Conservation (phyloP, 2,329 filamentous ascomycete genomes). For the Ophidiomyces ophidiicola region DNA sequence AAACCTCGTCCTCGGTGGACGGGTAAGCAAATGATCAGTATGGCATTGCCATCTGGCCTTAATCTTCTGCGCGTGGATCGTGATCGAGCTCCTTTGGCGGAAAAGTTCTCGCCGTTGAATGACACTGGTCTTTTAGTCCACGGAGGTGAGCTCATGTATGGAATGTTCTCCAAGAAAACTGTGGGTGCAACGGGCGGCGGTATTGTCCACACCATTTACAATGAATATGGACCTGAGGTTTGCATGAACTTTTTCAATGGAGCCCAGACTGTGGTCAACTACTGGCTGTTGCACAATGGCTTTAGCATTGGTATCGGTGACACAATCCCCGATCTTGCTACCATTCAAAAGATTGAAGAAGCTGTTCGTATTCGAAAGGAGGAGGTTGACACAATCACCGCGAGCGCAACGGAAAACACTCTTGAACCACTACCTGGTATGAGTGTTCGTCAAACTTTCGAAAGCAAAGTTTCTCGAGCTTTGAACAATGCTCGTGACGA, state of each 20-base stretch:
- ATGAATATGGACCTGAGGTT: conserved; percentile 74
- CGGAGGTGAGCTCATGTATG: conserved; percentile 79
- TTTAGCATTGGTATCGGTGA: conserved; percentile 98
- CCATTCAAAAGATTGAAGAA: conserved; percentile 71
- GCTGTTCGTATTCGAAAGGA: conserved; percentile 72
- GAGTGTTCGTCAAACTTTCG: conserved; percentile 96
- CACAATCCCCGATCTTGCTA: conserved; percentile 78
- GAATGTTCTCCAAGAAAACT: conserved; percentile 83
- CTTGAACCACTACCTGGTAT: conserved; percentile 93
- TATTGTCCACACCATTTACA: conserved; percentile 92
- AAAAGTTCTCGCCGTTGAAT: conserved; percentile 48
- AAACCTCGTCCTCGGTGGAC: conserved; percentile 93
- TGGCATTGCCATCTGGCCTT: conserved; percentile 78
- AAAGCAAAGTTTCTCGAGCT: conserved; percentile 89
- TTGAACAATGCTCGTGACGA: conserved; percentile 93
- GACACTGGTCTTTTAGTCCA: conserved; percentile 76
- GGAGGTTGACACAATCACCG: conserved; percentile 64
- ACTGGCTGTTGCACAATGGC: conserved; percentile 92
- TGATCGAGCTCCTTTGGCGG: conserved; percentile 44
- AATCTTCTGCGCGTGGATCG: conserved; percentile 58
- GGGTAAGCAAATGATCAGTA: conserved; percentile 91
- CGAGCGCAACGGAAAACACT: conserved; percentile 67
- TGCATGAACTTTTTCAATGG: conserved; percentile 95
- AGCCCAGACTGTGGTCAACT: conserved; percentile 85
- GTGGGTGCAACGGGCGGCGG: conserved; percentile 82